Percentiles rank a stretch among this genome's conserved stretches.
Conservation (phyloP, 2,329 filamentous ascomycete species). For the Amesomyces nigricolor region DNA sequence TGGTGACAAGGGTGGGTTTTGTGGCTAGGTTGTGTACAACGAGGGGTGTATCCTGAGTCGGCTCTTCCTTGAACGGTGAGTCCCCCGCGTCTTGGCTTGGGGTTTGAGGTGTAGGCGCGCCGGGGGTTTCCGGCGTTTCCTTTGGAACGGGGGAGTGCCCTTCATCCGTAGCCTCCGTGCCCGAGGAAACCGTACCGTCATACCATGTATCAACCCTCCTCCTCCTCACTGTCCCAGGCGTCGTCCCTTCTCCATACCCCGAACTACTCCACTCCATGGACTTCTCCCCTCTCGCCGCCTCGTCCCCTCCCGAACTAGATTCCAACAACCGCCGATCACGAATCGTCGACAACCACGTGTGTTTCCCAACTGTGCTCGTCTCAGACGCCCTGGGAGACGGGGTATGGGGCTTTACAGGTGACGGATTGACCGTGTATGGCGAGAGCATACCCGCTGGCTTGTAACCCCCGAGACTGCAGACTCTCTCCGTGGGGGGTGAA, state of each 20-base stretch:
- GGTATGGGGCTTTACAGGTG: slow-evolving; percentile 3
- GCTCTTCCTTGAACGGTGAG: no score
- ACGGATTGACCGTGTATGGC: slow-evolving; percentile 25
- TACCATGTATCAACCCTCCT: not conserved
- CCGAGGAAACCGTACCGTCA: no score
- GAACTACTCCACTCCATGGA: not conserved
- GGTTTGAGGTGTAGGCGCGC: no score
- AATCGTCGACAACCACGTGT: not conserved
- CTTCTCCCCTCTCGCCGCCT: not conserved
- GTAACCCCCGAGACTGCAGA: slow-evolving; percentile 9
- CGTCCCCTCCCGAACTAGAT: not conserved
- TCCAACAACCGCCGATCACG: not conserved
- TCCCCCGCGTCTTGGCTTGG: no score
- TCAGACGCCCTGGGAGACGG: not conserved
- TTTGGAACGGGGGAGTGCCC: no score
- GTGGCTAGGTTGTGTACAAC: no score
- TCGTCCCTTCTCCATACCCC: not conserved
- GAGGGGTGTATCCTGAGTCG: no score
- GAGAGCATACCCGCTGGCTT: slow-evolving; percentile 25
- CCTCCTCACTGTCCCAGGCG: not conserved
- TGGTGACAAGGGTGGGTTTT: no score
- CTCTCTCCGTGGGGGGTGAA: slow-evolving; percentile 10
- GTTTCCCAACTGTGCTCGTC: not conserved
- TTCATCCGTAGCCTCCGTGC: no score
- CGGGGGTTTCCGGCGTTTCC: no score